These are phyloP conservation scores for Colletotrichum sp. DNA, from an alignment of 2,329 filamentous ascomycete genomes.

Conservation along the genomic window DNA sequence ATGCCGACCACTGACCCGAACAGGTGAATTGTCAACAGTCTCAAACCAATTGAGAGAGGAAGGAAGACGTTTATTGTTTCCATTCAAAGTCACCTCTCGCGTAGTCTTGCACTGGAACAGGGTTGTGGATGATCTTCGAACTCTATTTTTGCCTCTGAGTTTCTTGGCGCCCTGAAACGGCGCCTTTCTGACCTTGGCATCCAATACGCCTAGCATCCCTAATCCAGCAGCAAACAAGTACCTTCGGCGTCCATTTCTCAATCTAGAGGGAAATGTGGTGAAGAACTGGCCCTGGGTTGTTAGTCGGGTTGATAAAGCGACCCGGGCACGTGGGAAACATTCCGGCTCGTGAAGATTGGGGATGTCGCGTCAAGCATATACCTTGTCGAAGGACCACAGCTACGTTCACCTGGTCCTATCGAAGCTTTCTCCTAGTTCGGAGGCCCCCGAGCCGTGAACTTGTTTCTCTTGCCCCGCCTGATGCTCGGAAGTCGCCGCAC, in stretches of 20 bases:
- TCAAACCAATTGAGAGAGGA: neutral
- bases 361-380: neutral
- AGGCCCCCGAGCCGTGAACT: neutral
- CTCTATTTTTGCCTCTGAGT: neutral
- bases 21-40: neutral
- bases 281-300: neutral
- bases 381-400: neutral
- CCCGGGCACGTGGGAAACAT: neutral
- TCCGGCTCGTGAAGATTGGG: neutral
- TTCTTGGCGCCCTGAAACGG: conserved; percentile 8
- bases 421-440: neutral
- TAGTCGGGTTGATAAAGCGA: neutral
- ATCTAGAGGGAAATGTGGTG: neutral
- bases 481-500: neutral
- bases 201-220: neutral
- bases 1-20: neutral
- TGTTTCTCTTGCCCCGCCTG: neutral
- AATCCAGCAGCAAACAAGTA: neutral
- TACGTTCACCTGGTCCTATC: neutral
- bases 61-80: neutral
- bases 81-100: neutral
- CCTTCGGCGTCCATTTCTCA: neutral
- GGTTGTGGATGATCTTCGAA: neutral
- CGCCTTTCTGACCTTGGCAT: conserved; percentile 2
- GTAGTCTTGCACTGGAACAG: neutral